Base-by-base conservation (phyloP, 495 filamentous ascomycete species). In the Glutinoglossum americanum region DNA sequence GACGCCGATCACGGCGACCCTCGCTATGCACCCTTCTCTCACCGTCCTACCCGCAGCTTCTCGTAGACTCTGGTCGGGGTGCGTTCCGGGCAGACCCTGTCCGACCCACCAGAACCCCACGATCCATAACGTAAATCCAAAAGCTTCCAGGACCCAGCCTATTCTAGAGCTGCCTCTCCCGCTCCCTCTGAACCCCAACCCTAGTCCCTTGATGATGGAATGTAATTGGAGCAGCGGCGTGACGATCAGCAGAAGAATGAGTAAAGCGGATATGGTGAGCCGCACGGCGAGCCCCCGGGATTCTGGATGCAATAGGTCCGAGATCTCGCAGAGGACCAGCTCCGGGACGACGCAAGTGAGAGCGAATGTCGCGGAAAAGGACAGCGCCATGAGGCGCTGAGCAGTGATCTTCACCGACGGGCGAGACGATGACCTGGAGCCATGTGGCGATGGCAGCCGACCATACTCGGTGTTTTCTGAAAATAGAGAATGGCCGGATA, bases 1-100 rank as follows among this genome's bases (percentile, higher is more conserved):
- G 32, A 90, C 84, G 13, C 86, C 86, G 63, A 89, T 83, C 33
- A 90, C 78, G 17, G 84, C 85, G 19, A 92, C 80, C 37, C 85
- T 71, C 66, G 87, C 84, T 47, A 89, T 71, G 69, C 83, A 87
- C 26, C 81, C 85, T 64, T 87, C 78, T 55, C 74, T 78, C 58
- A 89, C 64, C 39, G 71, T 72, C 60, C 79, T 67, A 10, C 8
- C 23, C 17, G 30, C 51, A 19, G 26, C 56, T 3, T 66, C 49
- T 25, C 64, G 64, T 10, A 59, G 65, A 57, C 62, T 59, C 28
- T 59, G 62, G 44, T 69, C 65, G 17, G 69, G 62, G 44, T 73
- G 72, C 48, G 68, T 73, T 41, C 73, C 74, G n/a, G 81, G 74
- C 28, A 88, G 73, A 17, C 73, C 74, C 59, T 76, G 73, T 9